Evolutionary conservation across 192 early-diverging fungal species (phyloP).

Genomic region (Entophlyctis luteolus): DNA sequence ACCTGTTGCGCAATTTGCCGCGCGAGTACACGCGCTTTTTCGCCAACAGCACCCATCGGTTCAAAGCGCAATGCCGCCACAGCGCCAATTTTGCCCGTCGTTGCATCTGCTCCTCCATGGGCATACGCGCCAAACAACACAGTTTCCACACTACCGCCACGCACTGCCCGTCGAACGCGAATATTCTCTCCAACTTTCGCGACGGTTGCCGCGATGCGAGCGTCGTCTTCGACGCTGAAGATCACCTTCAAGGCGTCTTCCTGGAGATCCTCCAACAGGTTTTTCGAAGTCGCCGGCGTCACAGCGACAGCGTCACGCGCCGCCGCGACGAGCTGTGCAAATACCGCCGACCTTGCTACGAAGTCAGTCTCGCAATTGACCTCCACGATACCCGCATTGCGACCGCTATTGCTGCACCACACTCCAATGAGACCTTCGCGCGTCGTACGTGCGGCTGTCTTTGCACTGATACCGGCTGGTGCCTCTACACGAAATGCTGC

Average conservation of each 20-base stretch:
- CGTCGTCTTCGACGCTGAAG: background rate
- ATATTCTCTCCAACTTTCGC: slow-evolving; percentile 90
- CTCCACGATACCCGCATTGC: slow-evolving; percentile 39
- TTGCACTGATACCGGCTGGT: slow-evolving; percentile 56
- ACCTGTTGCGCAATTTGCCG: slow-evolving; percentile 81
- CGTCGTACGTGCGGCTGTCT: slow-evolving; percentile 55
- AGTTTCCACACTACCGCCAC: slow-evolving; percentile 19
- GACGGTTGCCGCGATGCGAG: slow-evolving; percentile 39
- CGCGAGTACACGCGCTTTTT: slow-evolving; percentile 40
- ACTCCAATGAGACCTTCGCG: slow-evolving; percentile 12
- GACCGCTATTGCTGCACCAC: background rate
- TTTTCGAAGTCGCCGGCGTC: background rate
- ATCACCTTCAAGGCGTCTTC: background rate
- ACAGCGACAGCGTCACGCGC: background rate
- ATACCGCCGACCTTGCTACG: slow-evolving; percentile 51
- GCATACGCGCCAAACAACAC: slow-evolving; percentile 56
- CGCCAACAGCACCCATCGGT: background rate
- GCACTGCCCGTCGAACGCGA: slow-evolving; percentile 64
- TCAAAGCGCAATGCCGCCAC: slow-evolving; percentile 60
- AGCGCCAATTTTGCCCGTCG: slow-evolving; percentile 74
- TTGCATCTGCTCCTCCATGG: slow-evolving; percentile 42
- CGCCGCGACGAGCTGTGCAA: slow-evolving; percentile 45
- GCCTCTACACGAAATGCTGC: slow-evolving; percentile 76
- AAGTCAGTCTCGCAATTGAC: slow-evolving; percentile 95
- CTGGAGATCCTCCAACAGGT: background rate